Base-by-base conservation (phyloP, 305 asterid genomes). In the Plantago lanceolata region DNA sequence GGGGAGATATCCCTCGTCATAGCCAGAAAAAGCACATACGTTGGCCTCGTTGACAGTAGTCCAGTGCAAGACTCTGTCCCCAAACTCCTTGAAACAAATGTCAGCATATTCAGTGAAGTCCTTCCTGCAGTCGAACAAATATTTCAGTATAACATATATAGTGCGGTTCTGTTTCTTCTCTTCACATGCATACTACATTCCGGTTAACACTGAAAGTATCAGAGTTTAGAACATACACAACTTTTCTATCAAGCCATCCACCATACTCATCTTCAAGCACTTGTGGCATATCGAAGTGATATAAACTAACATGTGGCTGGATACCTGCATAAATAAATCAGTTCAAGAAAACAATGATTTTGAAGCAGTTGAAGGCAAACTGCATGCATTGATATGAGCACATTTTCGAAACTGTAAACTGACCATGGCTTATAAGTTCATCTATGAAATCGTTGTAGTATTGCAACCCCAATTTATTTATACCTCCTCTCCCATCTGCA, bases 11-110 rank as follows among this genome's bases (percentile, higher is more conserved):
- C 92, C 92, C 0, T 64, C 51, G 19, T 57, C 74, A 8, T 85
- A 85, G 15, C 92, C 92, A n/a, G 75, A 77, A 3, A 63, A 2
- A 4, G 69, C 52, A 69, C 71, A 76, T 53, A 81, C 53, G 31
- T 76, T 76, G 8, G 60, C 81, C 71, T 85, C 92, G 31, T 85
- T 85, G 64, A 82, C 28, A 15, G 89, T 82, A 9, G 82, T 79
- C 89, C 92, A 85, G 65, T 78, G 51, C 71, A 69, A 71, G 47
- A 85, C 83, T 66, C 89, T 56, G 37, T 85, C 89, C 0, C 89
- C 89, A 12, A 85, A 85, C 67, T 75, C 85, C 63, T 71, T 77
- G 52, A 85, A 85, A 67, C 92, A 82, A n/a, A 75, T 67, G 53
- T 81, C 79, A 1, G 80, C 92, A 31, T 26, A 85, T 31, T 69